Evolutionary conservation across 106 monocot species (phyloP), one percentile per base, ranked within the genome.

Genomic region (Xerophyta viscosa): DNA sequence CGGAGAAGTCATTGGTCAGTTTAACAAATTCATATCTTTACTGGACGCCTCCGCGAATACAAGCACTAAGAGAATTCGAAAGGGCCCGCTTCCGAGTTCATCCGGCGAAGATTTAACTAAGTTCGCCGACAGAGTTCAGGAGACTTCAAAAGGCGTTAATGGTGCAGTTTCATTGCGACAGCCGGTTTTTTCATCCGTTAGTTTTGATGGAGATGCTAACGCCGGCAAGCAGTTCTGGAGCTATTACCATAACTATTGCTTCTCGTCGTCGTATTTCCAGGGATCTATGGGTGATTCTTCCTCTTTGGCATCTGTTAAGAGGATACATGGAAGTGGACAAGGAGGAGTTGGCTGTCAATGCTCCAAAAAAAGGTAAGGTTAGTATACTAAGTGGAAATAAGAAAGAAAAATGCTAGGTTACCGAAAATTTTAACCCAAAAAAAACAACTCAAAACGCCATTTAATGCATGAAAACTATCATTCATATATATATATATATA

Each of bases 301-400:
- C 4, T n/a, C 25, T 20, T 31, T 51, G 14, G 26, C 50, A 24
- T 67, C 18, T 20, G 17, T 30, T 0, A 55, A 65, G 22, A 45
- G 27, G 24, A 67, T 41, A 31, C 24, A 46, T 31, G 46, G 9
- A 13, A 37, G 49, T 23, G 52, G 42, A 53, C 39, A 28, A 46
- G 55, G 45, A 5, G 45, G 54, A 4, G 58, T 37, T 11, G 68
- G 68, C 7, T 68, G 68, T 27, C 68, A 60, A 20, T 68, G 68
- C 51, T 52, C 52, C 2, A 59, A 60, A 41, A 14, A 52, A 52
- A 68, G 68, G 68, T 33, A 33, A 33, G n/a, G n/a, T n/a, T n/a
- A n/a, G n/a, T n/a, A n/a, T n/a, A n/a, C n/a, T n/a, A n/a, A n/a
- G n/a, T n/a, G n/a, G n/a, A n/a, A n/a, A n/a, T n/a, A n/a, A n/a